Conservation (phyloP, 768 basidiomycete genomes). For the Gloeophyllum trabeum region DNA sequence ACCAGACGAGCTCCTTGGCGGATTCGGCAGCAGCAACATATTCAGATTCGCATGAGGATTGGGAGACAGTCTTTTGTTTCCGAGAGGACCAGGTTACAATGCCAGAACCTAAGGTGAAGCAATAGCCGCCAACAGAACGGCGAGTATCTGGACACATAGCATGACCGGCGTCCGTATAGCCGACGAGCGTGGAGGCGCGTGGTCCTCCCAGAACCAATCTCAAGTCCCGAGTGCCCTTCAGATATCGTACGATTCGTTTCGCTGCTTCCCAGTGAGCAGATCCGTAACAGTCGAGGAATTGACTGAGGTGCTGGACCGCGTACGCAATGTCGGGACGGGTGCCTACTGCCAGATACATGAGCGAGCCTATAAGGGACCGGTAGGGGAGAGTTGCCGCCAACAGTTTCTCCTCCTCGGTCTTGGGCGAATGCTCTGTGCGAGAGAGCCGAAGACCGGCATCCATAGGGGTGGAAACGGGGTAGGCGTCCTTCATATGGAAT, state of each 20-base stretch:
- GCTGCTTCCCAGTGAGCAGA: conserved; percentile 13
- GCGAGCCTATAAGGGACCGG: conserved; percentile 10
- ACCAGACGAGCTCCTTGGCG: conserved; percentile 17
- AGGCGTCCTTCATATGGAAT: conserved; percentile 15
- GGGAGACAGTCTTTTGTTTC: conserved; percentile 17
- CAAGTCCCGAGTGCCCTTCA: conserved; percentile 13
- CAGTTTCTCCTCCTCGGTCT: neutral
- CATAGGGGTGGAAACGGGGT: conserved; percentile 2
- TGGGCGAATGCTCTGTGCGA: too few relatives aligned
- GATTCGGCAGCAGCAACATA: conserved; percentile 19
- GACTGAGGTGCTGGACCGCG: conserved; percentile 14
- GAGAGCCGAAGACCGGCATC: neutral
- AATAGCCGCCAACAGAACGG: conserved; percentile 16
- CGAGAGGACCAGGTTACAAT: conserved; percentile 17
- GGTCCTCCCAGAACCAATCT: conserved; percentile 3
- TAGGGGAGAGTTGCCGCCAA: neutral
- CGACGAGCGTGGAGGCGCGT: conserved; percentile 2
- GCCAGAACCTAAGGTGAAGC: conserved; percentile 14
- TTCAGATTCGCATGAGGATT: conserved; percentile 23
- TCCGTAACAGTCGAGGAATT: conserved; percentile 12
- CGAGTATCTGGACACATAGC: conserved; percentile 10
- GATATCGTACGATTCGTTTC: conserved; percentile 16
- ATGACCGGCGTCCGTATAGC: conserved; percentile 21
- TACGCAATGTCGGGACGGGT: conserved; percentile 22
- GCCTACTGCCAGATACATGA: conserved; percentile 19